Evolutionary conservation across 805 yeast species (phyloP).

Genomic region (Candida pseudoglaebosa): DNA sequence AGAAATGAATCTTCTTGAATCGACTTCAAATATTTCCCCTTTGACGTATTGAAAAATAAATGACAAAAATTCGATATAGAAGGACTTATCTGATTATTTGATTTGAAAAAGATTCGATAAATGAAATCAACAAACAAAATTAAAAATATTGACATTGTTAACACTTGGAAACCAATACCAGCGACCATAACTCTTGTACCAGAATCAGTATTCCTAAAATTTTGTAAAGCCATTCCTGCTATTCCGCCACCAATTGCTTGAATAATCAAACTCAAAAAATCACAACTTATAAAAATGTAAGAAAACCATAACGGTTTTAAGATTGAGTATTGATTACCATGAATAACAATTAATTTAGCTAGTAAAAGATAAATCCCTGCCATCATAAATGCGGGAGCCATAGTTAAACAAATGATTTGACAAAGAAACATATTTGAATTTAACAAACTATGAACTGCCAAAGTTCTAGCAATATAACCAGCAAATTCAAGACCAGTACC

Average conservation of each 20-base stretch:
- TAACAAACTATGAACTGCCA: conserved; percentile 34
- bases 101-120: conserved; percentile 32
- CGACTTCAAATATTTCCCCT: conserved; percentile 15
- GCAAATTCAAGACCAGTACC: conserved; percentile 59
- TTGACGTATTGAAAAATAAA: conserved; percentile 19
- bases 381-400: conserved; percentile 82
- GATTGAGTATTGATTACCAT: conserved; percentile 49
- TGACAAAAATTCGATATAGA: conserved; percentile 15
- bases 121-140: conserved; percentile 47
- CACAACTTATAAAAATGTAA: conserved; percentile 61
- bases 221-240: conserved; percentile 46
- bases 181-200: conserved; percentile 75
- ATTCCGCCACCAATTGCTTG: conserved; percentile 80
- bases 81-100: conserved; percentile 22
- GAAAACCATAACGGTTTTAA: conserved; percentile 59
- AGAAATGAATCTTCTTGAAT: conserved; percentile 27
- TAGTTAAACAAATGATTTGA: conserved; percentile 65
- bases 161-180: conserved; percentile 75
- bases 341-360: conserved; percentile 62
- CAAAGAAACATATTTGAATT: conserved; percentile 45
- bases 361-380: conserved; percentile 75
- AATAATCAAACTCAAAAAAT: conserved; percentile 56
- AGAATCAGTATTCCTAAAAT: conserved; percentile 21
- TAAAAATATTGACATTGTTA: conserved; percentile 58
- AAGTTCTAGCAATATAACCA: conserved; percentile 63